Percentiles rank a stretch among this genome's conserved stretches.
These are phyloP conservation scores for Pleurotus djamor DNA, from an alignment of 768 basidiomycete species.

Conservation along the genomic window DNA sequence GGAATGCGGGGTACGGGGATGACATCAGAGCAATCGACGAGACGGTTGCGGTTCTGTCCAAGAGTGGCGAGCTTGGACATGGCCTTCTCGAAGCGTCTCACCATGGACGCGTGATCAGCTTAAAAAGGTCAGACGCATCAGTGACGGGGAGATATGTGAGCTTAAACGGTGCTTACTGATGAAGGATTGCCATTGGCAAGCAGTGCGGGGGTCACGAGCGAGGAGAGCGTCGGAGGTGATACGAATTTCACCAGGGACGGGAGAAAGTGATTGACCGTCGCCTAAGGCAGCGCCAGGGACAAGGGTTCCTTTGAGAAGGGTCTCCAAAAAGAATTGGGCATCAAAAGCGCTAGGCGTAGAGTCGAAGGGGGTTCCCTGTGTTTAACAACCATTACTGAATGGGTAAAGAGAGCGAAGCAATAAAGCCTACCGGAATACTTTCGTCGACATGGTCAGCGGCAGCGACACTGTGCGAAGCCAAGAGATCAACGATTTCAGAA, in stretches of 20 bases:
- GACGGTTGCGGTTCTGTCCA: constrained; percentile 17
- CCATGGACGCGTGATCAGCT: constrained; percentile 21
- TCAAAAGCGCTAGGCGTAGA: constrained; percentile 27
- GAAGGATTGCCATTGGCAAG: constrained; percentile 38
- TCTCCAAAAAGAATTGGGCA: constrained; percentile 27
- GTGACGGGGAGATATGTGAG: background rate
- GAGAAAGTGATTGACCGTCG: constrained; percentile 18
- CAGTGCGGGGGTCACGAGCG: constrained; percentile 27
- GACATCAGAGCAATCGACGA: constrained; percentile 27
- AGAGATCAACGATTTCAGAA: constrained; percentile 29
- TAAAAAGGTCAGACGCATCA: background rate
- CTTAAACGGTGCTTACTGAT: constrained; percentile 16
- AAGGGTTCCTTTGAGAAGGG: constrained; percentile 20
- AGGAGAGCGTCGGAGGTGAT: constrained; percentile 24
- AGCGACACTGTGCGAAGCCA: constrained; percentile 27
- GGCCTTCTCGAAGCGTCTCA: constrained; percentile 20
- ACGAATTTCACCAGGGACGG: constrained; percentile 24
- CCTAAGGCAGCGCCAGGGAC: constrained; percentile 22
- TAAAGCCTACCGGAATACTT: constrained; percentile 20
- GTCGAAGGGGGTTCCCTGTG: constrained; percentile 25
- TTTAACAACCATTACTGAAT: constrained; percentile 9
- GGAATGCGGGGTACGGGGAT: constrained; percentile 14
- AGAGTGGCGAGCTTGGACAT: constrained; percentile 27
- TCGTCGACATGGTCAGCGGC: constrained; percentile 16
- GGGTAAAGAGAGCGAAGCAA: too few relatives aligned